Conservation (phyloP, 2,329 filamentous ascomycete species). For the Clonostachys sp. region DNA sequence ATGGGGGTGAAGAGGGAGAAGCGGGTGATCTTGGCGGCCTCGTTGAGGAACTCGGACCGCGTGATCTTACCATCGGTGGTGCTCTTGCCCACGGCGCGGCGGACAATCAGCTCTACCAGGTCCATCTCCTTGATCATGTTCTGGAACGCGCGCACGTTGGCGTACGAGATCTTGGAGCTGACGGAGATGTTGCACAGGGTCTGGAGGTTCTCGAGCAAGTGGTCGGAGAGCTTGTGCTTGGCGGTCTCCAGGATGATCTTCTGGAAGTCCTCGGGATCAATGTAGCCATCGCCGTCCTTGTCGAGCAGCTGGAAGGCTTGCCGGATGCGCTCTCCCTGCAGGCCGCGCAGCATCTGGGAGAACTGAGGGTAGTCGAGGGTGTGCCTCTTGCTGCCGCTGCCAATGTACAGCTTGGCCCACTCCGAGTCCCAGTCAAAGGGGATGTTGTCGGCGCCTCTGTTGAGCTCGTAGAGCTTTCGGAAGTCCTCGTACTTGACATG, state of each 20-base stretch:
- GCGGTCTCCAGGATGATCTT: slow-evolving; percentile 92
- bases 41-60: slow-evolving; percentile 87
- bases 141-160: slow-evolving; percentile 95
- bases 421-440: slow-evolving; percentile 97
- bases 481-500: slow-evolving; percentile 88
- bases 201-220: slow-evolving; percentile 84
- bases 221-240: slow-evolving; percentile 94
- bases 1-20: slow-evolving; percentile 97
- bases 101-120: slow-evolving; percentile 87
- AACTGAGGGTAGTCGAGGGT: slow-evolving; percentile 95
- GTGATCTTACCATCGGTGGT: slow-evolving; percentile 93
- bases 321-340: slow-evolving; percentile 92
- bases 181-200: slow-evolving; percentile 93
- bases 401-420: slow-evolving; percentile 94
- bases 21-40: slow-evolving; percentile 83
- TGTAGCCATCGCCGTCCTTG: slow-evolving; percentile 88
- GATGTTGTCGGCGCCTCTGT: slow-evolving; percentile 80
- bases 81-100: slow-evolving; percentile 80
- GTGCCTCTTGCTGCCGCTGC: slow-evolving; percentile 81
- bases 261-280: slow-evolving; percentile 93
- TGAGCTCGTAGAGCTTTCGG: slow-evolving; percentile 76
- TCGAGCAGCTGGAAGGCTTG: slow-evolving; percentile 94
- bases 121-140: slow-evolving; percentile 99
- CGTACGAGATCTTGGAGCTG: slow-evolving; percentile 92
- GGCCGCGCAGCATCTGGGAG: slow-evolving; percentile 92